A percentile compares a stretch with the other conserved stretches of the same genome.
Conservation (phyloP, 2,329 filamentous ascomycete species). For the Microdochium trichocladiopsis region DNA sequence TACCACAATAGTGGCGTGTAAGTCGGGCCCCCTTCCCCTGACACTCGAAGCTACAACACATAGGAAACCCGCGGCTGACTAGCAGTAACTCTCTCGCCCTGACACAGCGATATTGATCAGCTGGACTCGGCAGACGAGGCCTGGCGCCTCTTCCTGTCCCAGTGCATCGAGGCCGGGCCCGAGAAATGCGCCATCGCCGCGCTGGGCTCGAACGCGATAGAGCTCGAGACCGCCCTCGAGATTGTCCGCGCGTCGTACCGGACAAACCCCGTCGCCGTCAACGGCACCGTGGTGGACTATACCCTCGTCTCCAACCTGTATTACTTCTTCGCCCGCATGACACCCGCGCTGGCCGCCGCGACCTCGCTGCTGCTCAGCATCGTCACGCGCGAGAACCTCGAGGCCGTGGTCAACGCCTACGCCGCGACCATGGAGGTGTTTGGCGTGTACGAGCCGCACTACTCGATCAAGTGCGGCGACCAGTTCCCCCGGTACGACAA, state of each 20-base stretch:
- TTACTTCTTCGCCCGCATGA: slow-evolving; percentile 2
- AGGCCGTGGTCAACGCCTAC: not conserved
- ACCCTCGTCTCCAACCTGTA: slow-evolving; percentile 14
- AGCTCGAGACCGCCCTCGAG: slow-evolving; percentile 32
- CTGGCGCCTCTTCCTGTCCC: slow-evolving; percentile 17
- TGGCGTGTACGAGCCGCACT: not conserved
- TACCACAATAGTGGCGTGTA: slow-evolving; percentile 14
- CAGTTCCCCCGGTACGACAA: not conserved
- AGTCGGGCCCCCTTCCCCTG: not conserved
- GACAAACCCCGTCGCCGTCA: slow-evolving; percentile 14
- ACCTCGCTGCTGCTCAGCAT: slow-evolving; percentile 7
- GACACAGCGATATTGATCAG: slow-evolving; percentile 15
- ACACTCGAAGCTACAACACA: too few species aligned
- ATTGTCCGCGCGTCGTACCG: slow-evolving; percentile 18
- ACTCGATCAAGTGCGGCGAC: slow-evolving; percentile 12
- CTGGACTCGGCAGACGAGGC: slow-evolving; percentile 16
- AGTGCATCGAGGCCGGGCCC: slow-evolving; percentile 15
- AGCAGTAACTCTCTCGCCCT: too few species aligned
- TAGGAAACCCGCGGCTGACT: too few species aligned
- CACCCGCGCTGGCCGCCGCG: slow-evolving; percentile 3
- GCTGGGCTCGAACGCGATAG: slow-evolving; percentile 19
- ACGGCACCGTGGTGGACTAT: slow-evolving; percentile 15
- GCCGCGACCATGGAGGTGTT: not conserved
- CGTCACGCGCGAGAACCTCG: not conserved
- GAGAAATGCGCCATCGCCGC: slow-evolving; percentile 11